phyloP scores from a whole-genome alignment of 2,329 filamentous ascomycete genomes.

The Alternaria incomplexa region DNA sequence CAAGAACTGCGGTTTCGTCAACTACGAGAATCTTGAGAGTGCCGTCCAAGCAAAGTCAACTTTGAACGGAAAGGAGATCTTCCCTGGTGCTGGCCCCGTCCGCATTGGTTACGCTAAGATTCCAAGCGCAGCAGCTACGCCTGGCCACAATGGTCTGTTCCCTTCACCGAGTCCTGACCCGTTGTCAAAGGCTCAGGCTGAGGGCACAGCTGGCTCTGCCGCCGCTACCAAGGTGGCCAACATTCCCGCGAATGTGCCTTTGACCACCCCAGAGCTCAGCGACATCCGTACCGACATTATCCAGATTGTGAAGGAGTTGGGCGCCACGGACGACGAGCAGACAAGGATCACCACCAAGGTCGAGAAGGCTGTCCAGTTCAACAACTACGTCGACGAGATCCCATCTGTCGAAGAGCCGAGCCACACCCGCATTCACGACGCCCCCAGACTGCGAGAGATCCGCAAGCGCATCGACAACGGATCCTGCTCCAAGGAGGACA shows the following conservation, averaged over 20 bases:
- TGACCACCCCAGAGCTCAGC: constrained; percentile 73
- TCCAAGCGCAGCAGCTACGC: constrained; percentile 84
- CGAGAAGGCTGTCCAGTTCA: constrained; percentile 76
- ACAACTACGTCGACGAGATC: constrained; percentile 79
- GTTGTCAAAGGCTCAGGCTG: constrained; percentile 63
- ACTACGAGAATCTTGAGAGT: constrained; percentile 90
- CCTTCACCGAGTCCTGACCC: constrained; percentile 92
- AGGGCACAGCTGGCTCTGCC: constrained; percentile 44
- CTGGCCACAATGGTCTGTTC: constrained; percentile 85
- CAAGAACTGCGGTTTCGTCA: constrained; percentile 99
- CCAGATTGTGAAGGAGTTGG: constrained; percentile 86
- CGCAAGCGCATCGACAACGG: constrained; percentile 98
- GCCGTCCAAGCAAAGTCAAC: constrained; percentile 85
- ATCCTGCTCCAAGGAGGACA: constrained; percentile 81
- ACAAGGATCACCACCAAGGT: constrained; percentile 74
- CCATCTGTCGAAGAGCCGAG: constrained; percentile 87
- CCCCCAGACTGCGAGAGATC: constrained; percentile 92
- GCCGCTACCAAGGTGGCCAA: constrained; percentile 43
- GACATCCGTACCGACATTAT: constrained; percentile 85
- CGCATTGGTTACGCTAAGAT: constrained; percentile 98
- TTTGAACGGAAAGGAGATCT: constrained; percentile 97
- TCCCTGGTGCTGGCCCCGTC: constrained; percentile 92
- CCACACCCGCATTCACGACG: constrained; percentile 88
- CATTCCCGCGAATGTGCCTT: constrained; percentile 57
- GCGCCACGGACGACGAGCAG: constrained; percentile 79